These are phyloP conservation scores for Yarrowia sp. DNA, from an alignment of 805 yeast genomes.

Conservation along the genomic window DNA sequence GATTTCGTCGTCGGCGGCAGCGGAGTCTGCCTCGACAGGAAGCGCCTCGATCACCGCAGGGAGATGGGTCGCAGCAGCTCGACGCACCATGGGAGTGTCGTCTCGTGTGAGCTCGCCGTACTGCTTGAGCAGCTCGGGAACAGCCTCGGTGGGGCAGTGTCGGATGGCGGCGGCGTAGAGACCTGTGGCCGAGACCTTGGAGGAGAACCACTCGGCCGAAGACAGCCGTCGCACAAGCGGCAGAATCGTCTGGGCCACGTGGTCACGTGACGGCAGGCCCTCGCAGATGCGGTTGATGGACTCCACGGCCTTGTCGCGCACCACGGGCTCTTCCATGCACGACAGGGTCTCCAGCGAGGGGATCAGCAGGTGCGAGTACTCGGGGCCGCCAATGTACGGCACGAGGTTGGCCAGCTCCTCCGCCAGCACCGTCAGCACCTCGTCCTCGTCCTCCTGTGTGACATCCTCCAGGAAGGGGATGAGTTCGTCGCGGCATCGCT, in stretches of 20 bases:
- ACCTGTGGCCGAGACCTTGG: constrained; percentile 88
- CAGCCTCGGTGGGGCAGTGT: constrained; percentile 44
- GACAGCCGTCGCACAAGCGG: constrained; percentile 76
- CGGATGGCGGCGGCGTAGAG: constrained; percentile 64
- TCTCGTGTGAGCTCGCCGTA: constrained; percentile 75
- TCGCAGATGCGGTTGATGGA: constrained; percentile 71
- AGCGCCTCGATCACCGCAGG: constrained; percentile 69
- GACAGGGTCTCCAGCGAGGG: constrained; percentile 78
- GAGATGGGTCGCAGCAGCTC: constrained; percentile 84
- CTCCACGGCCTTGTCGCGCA: constrained; percentile 89
- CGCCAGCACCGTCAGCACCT: constrained; percentile 90
- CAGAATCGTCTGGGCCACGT: constrained; percentile 49
- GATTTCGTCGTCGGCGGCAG: constrained; percentile 53
- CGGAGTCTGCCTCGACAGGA: constrained; percentile 32
- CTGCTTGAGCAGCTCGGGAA: constrained; percentile 62
- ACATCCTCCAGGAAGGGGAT: constrained; percentile 80
- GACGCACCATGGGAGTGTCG: constrained; percentile 97
- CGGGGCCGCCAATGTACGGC: constrained; percentile 83
- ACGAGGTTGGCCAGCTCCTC: constrained; percentile 84
- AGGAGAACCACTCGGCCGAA: constrained; percentile 91
- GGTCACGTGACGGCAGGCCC: constrained; percentile 12
- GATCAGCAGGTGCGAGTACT: constrained; percentile 55
- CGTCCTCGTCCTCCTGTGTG: constrained; percentile 88
- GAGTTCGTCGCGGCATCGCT: constrained; percentile 83
- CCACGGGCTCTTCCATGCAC: constrained; percentile 93